Evolutionary conservation across 768 basidiomycete genomes (phyloP), one percentile per base, ranked within the genome.

Genomic region (Tulasnella sp.): DNA sequence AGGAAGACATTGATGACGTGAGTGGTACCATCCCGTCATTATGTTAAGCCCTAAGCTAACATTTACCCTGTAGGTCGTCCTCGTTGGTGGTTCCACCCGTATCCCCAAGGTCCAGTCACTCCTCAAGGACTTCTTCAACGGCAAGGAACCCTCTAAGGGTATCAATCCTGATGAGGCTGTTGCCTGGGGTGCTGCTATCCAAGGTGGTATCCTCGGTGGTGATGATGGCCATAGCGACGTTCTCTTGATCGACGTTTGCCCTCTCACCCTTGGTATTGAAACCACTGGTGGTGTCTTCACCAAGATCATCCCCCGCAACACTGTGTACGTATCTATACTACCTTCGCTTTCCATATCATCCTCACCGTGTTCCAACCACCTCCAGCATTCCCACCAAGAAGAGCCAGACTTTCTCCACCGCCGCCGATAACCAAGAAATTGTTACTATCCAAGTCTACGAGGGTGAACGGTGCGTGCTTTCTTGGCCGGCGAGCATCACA

Each of bases 111-210:
- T 99, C 62, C 93, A 97, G 67, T 89, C 96, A 66, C 88, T 98
- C 69, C 82, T 99, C 68, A 92, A 91, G 72, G 93, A 98, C 69
- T 97, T 81, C 78, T 99, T 98, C 72, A 83, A 80, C 63, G 86
- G 90, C 69, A 96, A 88, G 76, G 94, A 97, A 70, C 92, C 92
- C 52, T 93, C 93, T 61, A 93, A 91, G 78, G 86, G 88, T 63
- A 99, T 97, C 75, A 97, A 99, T 79, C 92, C 93, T 52, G 94
- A 99, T 70, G 94, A 99, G 75, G 94, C 94, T 61, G 94, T 99
- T 63, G 92, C 94, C 43, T 97, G 96, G 66, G 94, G 94, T 78
- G 94, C 94, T 62, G 94, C 94, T 54, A 90, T 98, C 63, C 94
- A 99, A 73, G 94, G 89, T 72, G 94, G 90, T 74, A 94, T 99